Conservation (phyloP, 1,284 basidiomycete genomes). For the Ganoderma multipileum region DNA sequence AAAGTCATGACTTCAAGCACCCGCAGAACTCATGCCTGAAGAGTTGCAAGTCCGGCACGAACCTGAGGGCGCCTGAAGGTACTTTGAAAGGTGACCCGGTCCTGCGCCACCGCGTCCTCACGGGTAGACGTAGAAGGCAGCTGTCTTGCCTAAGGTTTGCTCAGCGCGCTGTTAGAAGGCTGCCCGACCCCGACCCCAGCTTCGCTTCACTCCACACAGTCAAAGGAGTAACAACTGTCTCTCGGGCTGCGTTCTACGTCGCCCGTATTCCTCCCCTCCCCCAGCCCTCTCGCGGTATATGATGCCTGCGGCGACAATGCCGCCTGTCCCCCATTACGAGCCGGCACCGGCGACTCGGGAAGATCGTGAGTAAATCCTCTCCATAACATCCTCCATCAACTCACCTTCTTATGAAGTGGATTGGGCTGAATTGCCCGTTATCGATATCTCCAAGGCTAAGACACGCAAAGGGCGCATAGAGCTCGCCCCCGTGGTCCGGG, state of each 20-base stretch:
- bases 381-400: not conserved
- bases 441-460: slow-evolving; percentile 63
- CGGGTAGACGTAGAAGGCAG: not conserved
- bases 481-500: slow-evolving; percentile 58
- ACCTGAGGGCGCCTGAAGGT: not conserved
- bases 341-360: not conserved
- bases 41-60: not conserved
- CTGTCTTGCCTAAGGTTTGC: not conserved
- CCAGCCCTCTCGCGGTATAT: not conserved
- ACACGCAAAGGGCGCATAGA: slow-evolving; percentile 54
- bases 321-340: not conserved
- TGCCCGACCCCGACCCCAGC: not conserved
- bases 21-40: too few relatives aligned
- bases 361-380: not conserved
- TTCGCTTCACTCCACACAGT: not conserved
- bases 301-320: not conserved
- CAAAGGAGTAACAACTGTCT: not conserved
- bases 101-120: not conserved
- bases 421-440: slow-evolving; percentile 70
- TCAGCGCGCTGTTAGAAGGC: not conserved
- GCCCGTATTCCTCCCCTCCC: not conserved
- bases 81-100: not conserved
- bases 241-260: not conserved
- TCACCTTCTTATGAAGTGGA: slow-evolving; percentile 51
- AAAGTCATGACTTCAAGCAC: too few relatives aligned